phyloP scores from a whole-genome alignment of 164 flowering plant genomes.

The Umbilicus rupestris region DNA sequence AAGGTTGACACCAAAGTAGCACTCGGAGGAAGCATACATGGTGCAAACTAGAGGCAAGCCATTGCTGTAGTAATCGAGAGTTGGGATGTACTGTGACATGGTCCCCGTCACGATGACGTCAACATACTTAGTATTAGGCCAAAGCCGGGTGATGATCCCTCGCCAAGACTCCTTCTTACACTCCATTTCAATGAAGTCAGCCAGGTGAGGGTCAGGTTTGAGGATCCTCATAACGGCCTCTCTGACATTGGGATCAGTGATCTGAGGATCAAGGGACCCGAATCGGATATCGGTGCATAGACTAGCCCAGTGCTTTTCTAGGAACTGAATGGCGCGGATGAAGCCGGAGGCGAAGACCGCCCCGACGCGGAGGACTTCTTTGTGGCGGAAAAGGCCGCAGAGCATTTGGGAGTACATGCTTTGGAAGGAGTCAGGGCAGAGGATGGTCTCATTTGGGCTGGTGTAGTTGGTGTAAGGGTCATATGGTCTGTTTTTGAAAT shows the following conservation, averaged over 20 bases:
- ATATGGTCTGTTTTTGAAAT: constrained; percentile 58
- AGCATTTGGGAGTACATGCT: constrained; percentile 93
- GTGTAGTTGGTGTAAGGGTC: constrained; percentile 96
- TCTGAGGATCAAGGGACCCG: constrained; percentile 44
- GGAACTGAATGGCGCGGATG: constrained; percentile 81
- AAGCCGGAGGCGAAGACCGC: constrained; percentile 95
- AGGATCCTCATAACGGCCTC: constrained; percentile 56
- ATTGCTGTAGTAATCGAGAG: constrained; percentile 79
- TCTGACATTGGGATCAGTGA: constrained; percentile 60
- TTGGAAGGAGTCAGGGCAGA: constrained; percentile 83
- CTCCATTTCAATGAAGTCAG: constrained; percentile 62
- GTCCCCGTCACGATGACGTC: constrained; percentile 97
- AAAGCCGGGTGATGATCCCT: constrained; percentile 80
- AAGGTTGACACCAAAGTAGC: constrained; percentile 85
- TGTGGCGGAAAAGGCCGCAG: constrained; percentile 66
- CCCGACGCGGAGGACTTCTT: constrained; percentile 85
- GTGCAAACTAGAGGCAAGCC: constrained; percentile 88
- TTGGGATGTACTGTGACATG: constrained; percentile 94
- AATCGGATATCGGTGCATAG: constrained; percentile 58
- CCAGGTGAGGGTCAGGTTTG: constrained; percentile 62
- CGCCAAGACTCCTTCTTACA: constrained; percentile 66
- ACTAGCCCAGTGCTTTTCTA: constrained; percentile 65
- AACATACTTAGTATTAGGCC: constrained; percentile 94
- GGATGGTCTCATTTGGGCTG: constrained; percentile 84
- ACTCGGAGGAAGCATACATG: constrained; percentile 95